Evolutionary conservation across 108 stramenopile species (phyloP).

Genomic region (Mediolabrus comicus): DNA sequence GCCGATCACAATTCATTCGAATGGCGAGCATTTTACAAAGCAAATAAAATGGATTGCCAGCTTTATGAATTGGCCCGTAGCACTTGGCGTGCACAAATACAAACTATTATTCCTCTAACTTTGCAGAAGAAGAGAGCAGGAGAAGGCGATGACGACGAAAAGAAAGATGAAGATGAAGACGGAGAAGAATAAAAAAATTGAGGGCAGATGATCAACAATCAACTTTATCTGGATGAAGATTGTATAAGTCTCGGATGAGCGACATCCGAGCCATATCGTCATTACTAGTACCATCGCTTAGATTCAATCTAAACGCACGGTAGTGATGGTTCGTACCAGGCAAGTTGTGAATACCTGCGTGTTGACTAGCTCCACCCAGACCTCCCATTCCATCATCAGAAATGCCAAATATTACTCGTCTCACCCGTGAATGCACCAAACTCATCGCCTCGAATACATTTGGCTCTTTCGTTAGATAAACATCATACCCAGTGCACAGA

Average conservation of each 20-base stretch:
- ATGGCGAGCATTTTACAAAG: conserved; percentile 49
- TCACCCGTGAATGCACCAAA: conserved; percentile 68
- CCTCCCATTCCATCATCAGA: conserved; percentile 41
- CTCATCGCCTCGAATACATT: conserved; percentile 81
- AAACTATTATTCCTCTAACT: conserved; percentile 49
- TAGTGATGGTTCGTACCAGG: conserved; percentile 84
- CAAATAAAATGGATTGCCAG: conserved; percentile 46
- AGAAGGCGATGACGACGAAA: conserved; percentile 32
- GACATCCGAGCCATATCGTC: not conserved
- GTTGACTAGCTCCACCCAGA: conserved; percentile 32
- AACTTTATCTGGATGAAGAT: conserved; percentile 2
- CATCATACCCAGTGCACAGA: conserved; percentile 77
- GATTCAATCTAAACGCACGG: conserved; percentile 59
- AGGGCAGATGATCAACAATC: not conserved
- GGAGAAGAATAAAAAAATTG: conserved; percentile 1
- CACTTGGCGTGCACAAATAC: conserved; percentile 58
- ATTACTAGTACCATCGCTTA: not conserved
- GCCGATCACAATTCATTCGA: conserved; percentile 43
- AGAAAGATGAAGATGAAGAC: conserved; percentile 26
- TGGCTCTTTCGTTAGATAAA: conserved; percentile 68
- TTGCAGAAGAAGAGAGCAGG: conserved; percentile 40
- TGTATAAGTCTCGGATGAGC: not conserved
- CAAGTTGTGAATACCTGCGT: conserved; percentile 53
- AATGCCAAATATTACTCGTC: conserved; percentile 62
- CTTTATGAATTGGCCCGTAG: conserved; percentile 50